Conservation (phyloP, 352 stramenopile genomes). For the Phytophthora quininea region DNA sequence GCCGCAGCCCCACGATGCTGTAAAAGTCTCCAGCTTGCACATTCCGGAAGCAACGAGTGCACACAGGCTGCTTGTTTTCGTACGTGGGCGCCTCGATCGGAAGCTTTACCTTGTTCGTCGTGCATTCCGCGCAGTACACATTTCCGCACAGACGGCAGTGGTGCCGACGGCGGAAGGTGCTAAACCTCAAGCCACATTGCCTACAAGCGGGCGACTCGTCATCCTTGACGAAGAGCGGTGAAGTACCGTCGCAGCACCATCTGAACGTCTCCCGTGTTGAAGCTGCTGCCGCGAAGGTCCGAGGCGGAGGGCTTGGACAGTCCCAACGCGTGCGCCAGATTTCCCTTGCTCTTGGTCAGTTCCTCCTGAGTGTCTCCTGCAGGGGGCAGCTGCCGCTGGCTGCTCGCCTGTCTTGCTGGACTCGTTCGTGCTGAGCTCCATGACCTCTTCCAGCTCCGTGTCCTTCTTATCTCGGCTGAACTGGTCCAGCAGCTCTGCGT, state of each 20-base stretch:
- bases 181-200: constrained; percentile 77
- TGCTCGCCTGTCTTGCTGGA: constrained; percentile 13
- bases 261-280: constrained; percentile 38
- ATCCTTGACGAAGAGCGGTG: constrained; percentile 54
- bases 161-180: constrained; percentile 73
- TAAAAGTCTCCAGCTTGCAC: constrained; percentile 67
- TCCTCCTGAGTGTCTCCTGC: background rate
- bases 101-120: constrained; percentile 67
- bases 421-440: background rate
- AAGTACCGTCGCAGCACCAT: constrained; percentile 63
- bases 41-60: constrained; percentile 79
- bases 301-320: constrained; percentile 9
- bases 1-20: constrained; percentile 74
- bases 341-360: constrained; percentile 27
- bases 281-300: constrained; percentile 19
- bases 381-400: background rate
- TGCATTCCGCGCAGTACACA: constrained; percentile 80
- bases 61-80: constrained; percentile 78
- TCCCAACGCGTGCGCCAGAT: constrained; percentile 16
- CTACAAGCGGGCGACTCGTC: constrained; percentile 55
- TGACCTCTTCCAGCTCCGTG: constrained; percentile 14
- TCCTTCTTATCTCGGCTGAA: constrained; percentile 13
- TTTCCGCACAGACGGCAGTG: constrained; percentile 81
- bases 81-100: constrained; percentile 63
- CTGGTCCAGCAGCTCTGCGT: constrained; percentile 9